These are phyloP conservation scores for Neofusicoccum sp. DNA, from an alignment of 2,329 filamentous ascomycete species.

Conservation along the genomic window DNA sequence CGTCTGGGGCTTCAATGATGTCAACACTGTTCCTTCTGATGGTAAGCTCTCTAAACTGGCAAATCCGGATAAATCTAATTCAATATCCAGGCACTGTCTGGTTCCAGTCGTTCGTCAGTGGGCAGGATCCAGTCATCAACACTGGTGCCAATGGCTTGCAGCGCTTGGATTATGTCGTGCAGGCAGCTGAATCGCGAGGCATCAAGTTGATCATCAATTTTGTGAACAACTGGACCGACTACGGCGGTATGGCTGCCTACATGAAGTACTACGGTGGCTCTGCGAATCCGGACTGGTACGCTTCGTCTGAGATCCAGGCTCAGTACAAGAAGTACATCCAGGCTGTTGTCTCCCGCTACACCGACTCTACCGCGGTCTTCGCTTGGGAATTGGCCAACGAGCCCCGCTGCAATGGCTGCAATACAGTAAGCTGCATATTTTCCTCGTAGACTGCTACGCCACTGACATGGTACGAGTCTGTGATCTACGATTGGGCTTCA, in stretches of 20 bases:
- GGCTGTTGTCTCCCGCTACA: constrained; percentile 59
- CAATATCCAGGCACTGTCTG: constrained; percentile 45
- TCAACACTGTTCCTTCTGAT: constrained; percentile 34
- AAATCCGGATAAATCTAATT: neutral
- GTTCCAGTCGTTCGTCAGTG: constrained; percentile 55
- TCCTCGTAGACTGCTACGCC: neutral
- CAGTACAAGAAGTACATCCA: constrained; percentile 64
- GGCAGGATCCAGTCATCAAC: constrained; percentile 56
- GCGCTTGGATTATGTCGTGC: constrained; percentile 64
- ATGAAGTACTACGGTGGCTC: constrained; percentile 54
- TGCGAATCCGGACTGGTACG: constrained; percentile 57
- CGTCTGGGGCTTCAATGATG: constrained; percentile 64
- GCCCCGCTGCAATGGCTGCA: constrained; percentile 61
- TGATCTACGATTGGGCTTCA: constrained; percentile 61
- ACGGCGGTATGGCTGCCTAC: constrained; percentile 63
- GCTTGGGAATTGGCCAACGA: constrained; percentile 70
- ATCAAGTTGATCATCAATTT: constrained; percentile 63
- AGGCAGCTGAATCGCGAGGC: constrained; percentile 56
- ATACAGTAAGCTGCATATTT: constrained; percentile 31
- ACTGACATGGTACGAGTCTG: constrained; percentile 29
- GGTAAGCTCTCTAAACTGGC: constrained; percentile 21
- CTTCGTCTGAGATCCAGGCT: constrained; percentile 43
- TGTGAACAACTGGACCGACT: constrained; percentile 69
- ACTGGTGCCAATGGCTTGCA: constrained; percentile 61
- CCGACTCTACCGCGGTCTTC: constrained; percentile 58